Evolutionary conservation across 345 rosid genomes (phyloP), one percentile per base, ranked within the genome.

Genomic region (Psidium guajava): DNA sequence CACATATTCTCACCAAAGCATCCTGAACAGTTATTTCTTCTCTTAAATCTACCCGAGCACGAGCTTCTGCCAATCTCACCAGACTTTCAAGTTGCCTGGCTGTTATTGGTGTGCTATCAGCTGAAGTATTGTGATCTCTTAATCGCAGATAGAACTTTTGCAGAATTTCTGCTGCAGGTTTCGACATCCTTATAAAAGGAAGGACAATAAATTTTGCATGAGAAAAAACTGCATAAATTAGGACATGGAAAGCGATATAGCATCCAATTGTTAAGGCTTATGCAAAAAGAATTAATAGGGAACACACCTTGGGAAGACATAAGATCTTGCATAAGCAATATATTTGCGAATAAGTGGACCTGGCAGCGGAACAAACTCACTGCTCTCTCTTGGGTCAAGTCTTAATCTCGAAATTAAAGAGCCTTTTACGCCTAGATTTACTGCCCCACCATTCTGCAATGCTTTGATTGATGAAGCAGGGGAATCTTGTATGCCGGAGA

Each of bases 11-110:
- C 87, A 96, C 99, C 95, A 86, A 86, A 83, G 99, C 98, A 89
- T 97, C 98, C 88, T 96, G 96, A 82, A 88, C 92, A 83, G 98
- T 97, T 88, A 97, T 93, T 90, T 95, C 95, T 89, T 96, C 98
- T 89, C 99, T 92, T 85, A 97, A 91, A 83, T 97, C 99, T 56
- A 97, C 90, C 88, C 98, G 93, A 85, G 99, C 99, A 88, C 98
- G 92, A 91, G 99, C 98, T 93, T 94, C 91, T 47, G 96, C 96
- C 75, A 96, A 91, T 90, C 99, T 91, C 85, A 95, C 98, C 89
- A 97, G 90, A 90, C 99, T 97, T 89, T 97, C 99, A 73, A 97
- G 89, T 77, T 97, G 99, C 90, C 99, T 92, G 83, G 99, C 98
- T 85, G 98, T 97, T 92, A 96, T 96, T 77, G 98, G 99, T 69